These are phyloP conservation scores for Diaporthe eres DNA, from an alignment of 2,329 filamentous ascomycete species.

Conservation along the genomic window DNA sequence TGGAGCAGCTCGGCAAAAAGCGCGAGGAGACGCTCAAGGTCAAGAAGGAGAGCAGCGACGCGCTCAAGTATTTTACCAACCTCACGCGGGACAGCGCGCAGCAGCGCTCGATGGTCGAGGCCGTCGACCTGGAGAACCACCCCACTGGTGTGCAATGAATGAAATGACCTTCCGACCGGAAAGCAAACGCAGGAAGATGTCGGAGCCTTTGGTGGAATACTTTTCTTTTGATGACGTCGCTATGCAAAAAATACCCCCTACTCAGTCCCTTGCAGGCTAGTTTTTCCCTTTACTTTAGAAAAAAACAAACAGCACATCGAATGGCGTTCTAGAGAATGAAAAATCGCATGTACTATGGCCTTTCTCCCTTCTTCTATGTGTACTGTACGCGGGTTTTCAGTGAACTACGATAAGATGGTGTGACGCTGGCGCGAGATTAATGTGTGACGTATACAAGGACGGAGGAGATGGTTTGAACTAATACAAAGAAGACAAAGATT, in stretches of 20 bases:
- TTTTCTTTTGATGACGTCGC: constrained; percentile 29
- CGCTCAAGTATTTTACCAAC: constrained; percentile 90
- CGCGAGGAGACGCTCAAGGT: constrained; percentile 88
- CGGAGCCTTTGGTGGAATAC: neutral
- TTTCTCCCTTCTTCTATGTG: neutral
- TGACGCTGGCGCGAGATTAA: neutral
- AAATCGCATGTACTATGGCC: neutral
- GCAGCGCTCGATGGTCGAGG: constrained; percentile 64
- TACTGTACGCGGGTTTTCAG: neutral
- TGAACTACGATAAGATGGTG: neutral
- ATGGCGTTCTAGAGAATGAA: constrained; percentile 27
- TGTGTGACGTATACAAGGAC: neutral
- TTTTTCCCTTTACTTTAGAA: constrained; percentile 5
- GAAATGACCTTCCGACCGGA: neutral
- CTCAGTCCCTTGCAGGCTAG: constrained; percentile 38
- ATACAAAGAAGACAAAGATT: neutral
- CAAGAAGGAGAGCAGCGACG: constrained; percentile 86
- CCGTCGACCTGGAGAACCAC: constrained; percentile 69
- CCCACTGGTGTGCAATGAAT: constrained; percentile 48
- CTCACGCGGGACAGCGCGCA: constrained; percentile 77
- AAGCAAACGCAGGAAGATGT: neutral
- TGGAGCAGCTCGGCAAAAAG: constrained; percentile 84
- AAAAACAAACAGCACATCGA: constrained; percentile 29
- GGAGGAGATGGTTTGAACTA: neutral
- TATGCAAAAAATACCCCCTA: constrained; percentile 41